A percentile compares a stretch with the other conserved stretches of the same genome.
Evolutionary conservation across 805 yeast genomes (phyloP).

Genomic region (Blastobotrys chiropterorum): DNA sequence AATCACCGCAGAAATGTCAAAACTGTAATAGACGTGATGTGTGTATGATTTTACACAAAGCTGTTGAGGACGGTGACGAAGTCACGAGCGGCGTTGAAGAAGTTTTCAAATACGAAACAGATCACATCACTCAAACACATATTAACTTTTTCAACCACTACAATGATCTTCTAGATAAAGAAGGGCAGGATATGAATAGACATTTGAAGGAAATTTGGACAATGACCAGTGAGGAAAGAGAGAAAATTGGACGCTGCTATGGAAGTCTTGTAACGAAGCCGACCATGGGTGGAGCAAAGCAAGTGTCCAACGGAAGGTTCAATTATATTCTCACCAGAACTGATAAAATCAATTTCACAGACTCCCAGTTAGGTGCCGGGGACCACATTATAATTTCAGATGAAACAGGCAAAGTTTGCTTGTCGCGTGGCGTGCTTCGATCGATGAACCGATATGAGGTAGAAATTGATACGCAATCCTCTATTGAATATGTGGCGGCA

Average conservation of each 20-base stretch:
- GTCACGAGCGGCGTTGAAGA: constrained; percentile 50
- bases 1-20: constrained; percentile 32
- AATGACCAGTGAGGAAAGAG: constrained; percentile 51
- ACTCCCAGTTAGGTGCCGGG: constrained; percentile 45
- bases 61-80: constrained; percentile 53
- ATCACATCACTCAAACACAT: constrained; percentile 44
- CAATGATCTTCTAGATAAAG: constrained; percentile 67
- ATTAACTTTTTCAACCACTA: constrained; percentile 60
- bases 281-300: constrained; percentile 3
- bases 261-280: constrained; percentile 42
- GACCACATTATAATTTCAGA: constrained; percentile 75
- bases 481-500: constrained; percentile 41
- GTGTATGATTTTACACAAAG: constrained; percentile 56
- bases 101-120: constrained; percentile 44
- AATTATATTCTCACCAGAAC: constrained; percentile 10
- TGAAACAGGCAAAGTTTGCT: constrained; percentile 68
- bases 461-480: constrained; percentile 47
- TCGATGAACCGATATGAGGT: constrained; percentile 39
- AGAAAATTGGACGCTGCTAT: constrained; percentile 55
- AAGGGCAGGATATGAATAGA: constrained; percentile 52
- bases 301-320: constrained; percentile 5
- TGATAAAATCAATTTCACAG: constrained; percentile 20
- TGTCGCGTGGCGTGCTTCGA: constrained; percentile 57
- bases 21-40: constrained; percentile 48
- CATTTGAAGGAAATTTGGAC: constrained; percentile 66